A percentile compares a stretch with the other conserved stretches of the same genome.
These are phyloP conservation scores for Coemansia sp. DNA, from an alignment of 192 early-diverging fungal species.

Conservation along the genomic window DNA sequence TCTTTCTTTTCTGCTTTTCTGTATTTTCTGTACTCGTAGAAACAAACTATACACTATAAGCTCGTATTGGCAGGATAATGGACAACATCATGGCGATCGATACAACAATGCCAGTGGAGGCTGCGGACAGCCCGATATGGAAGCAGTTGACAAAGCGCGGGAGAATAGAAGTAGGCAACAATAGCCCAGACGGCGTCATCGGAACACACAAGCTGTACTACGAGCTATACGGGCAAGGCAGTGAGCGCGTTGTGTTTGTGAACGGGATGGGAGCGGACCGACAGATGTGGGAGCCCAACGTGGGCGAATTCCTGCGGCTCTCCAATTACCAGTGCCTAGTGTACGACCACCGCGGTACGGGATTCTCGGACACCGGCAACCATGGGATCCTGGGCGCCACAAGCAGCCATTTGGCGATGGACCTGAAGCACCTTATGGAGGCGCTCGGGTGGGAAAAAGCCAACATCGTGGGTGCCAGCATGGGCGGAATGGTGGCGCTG, in stretches of 20 bases:
- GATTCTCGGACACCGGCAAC: constrained; percentile 39
- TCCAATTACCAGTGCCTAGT: constrained; percentile 64
- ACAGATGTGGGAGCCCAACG: constrained; percentile 53
- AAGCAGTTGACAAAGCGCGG: constrained; percentile 43
- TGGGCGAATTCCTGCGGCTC: constrained; percentile 59
- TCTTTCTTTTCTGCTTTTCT: neutral
- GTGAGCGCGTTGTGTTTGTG: constrained; percentile 33
- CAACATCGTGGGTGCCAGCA: constrained; percentile 78
- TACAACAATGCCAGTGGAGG: constrained; percentile 46
- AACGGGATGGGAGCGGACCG: constrained; percentile 53
- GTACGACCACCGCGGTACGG: constrained; percentile 83
- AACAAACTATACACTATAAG: too few relatives aligned
- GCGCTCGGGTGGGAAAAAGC: constrained; percentile 67
- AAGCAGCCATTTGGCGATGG: constrained; percentile 51
- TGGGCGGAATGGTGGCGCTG: constrained; percentile 84
- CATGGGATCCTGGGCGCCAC: constrained; percentile 8
- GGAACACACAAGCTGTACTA: constrained; percentile 28
- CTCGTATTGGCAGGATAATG: constrained; percentile 1
- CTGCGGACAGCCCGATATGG: constrained; percentile 41
- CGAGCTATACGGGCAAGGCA: constrained; percentile 39
- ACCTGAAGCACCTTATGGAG: constrained; percentile 63
- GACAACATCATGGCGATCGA: constrained; percentile 32
- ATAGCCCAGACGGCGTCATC: neutral
- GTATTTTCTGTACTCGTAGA: neutral
- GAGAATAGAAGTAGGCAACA: constrained; percentile 19